Base-by-base conservation (phyloP, 768 basidiomycete genomes). In the Cytidiella melzeri region DNA sequence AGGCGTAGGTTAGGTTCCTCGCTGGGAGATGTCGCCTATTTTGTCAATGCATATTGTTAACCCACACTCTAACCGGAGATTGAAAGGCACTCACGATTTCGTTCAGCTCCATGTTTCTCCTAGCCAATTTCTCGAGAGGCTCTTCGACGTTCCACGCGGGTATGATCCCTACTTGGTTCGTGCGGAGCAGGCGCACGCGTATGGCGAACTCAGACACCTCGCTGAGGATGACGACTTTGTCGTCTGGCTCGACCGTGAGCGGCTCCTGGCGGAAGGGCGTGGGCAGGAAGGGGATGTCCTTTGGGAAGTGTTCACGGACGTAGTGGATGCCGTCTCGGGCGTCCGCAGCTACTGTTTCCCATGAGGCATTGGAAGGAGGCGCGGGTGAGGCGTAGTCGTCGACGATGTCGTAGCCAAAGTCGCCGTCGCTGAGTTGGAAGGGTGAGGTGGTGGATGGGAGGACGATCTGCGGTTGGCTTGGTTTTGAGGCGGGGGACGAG, bases 101-200 rank as follows among this genome's bases (percentile, higher is more conserved):
- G 54, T 64, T 64, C 48, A 61, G 55, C 43, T 55, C 54, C 51
- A 61, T 64, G 43, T 64, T 64, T 47, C 60, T 41, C 40, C 62
- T 39, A 47, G 62, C 61, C n/a, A 64, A 45, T 30, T 60, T 41
- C 45, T 64, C 60, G 36, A 61, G 48, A 25, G 62, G 56, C 36
- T 56, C 62, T 54, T 64, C 62, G 23, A 56, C 43, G 50, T 60
- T 59, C 62, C 62, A 64, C 21, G 55, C 49, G n/a, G 62, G 62
- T 11, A 64, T 45, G 12, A 60, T 26, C 19, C 62, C 62, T 7
- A 58, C 53, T 9, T 13, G 39, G 28, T 55, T 55, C 10, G 55
- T 57, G 25, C 50, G 26, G 4, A 57, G 18, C 11, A 55, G 43
- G n/a, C 54, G 50, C 27, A 61, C 59, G 43, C 62, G 57, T 42